phyloP scores from a whole-genome alignment of 1,139 yeast species.

The Williopsis jadinii region DNA sequence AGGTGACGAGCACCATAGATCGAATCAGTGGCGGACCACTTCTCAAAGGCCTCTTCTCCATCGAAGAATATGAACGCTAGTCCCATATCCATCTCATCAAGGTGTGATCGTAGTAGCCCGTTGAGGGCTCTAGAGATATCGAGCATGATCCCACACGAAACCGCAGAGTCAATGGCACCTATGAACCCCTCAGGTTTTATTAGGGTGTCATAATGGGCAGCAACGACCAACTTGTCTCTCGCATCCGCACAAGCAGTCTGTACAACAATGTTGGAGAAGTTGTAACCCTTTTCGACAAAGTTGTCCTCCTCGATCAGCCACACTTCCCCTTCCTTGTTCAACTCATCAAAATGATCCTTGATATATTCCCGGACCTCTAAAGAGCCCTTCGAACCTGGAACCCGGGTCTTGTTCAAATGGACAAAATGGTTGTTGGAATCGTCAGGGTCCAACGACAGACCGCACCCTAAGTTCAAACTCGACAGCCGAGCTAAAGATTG shows the following conservation, averaged over 20 bases:
- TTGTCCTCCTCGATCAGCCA: slow-evolving; percentile 37
- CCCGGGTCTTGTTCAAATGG: slow-evolving; percentile 32
- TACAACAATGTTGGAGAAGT: slow-evolving; percentile 41
- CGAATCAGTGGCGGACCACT: slow-evolving; percentile 45
- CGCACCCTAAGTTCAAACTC: slow-evolving; percentile 1
- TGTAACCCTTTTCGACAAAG: slow-evolving; percentile 31
- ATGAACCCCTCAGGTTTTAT: slow-evolving; percentile 43
- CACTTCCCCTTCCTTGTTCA: slow-evolving; percentile 14
- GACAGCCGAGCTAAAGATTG: neutral
- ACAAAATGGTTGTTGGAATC: slow-evolving; percentile 14
- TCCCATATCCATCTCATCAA: slow-evolving; percentile 26
- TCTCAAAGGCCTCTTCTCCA: slow-evolving; percentile 49
- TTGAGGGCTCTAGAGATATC: slow-evolving; percentile 32
- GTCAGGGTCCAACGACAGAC: slow-evolving; percentile 10
- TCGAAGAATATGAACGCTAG: slow-evolving; percentile 47
- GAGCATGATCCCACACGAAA: slow-evolving; percentile 45
- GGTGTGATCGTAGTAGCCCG: slow-evolving; percentile 3
- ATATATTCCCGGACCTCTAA: slow-evolving; percentile 32
- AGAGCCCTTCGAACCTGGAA: slow-evolving; percentile 41
- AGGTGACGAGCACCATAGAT: slow-evolving; percentile 48
- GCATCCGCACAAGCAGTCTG: slow-evolving; percentile 17
- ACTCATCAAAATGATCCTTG: slow-evolving; percentile 20
- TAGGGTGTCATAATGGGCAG: slow-evolving; percentile 52
- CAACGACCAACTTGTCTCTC: slow-evolving; percentile 32
- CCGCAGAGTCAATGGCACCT: slow-evolving; percentile 55